These are phyloP conservation scores for Persicaria tinctoria DNA, from an alignment of 148 eudicot species.

Conservation along the genomic window DNA sequence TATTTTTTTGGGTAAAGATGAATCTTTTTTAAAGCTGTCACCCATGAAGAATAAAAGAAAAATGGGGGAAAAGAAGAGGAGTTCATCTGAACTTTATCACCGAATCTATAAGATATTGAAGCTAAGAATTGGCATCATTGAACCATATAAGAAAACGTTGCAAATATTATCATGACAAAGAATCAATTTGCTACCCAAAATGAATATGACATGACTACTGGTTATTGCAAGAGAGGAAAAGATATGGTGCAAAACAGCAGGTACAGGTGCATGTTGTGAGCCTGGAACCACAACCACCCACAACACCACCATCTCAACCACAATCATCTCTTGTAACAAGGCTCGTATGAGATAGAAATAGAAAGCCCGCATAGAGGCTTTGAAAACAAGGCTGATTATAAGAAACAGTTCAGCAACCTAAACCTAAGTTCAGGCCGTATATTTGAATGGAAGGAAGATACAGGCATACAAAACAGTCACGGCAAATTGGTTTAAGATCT, in stretches of 20 bases:
- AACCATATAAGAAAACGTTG: neutral
- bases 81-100: neutral
- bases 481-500: neutral
- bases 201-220: too few species aligned
- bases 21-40: neutral
- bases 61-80: neutral
- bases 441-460: neutral
- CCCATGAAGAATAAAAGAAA: neutral
- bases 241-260: too few species aligned
- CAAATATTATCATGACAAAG: neutral
- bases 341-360: too few species aligned
- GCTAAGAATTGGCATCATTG: slow-evolving; percentile 2
- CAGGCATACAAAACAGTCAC: neutral
- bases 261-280: too few species aligned
- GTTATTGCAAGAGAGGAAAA: too few species aligned
- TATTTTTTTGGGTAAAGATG: neutral
- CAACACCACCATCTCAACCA: neutral
- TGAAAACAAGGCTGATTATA: too few species aligned
- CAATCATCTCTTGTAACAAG: neutral
- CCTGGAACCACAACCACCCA: neutral
- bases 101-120: neutral
- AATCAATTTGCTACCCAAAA: too few species aligned
- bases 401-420: too few species aligned
- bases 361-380: too few species aligned
- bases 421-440: neutral